Percentiles rank a stretch among this genome's conserved stretches.
These are phyloP conservation scores for Bocquillonia castaneifolia DNA, from an alignment of 441 rosid genomes.

Conservation along the genomic window DNA sequence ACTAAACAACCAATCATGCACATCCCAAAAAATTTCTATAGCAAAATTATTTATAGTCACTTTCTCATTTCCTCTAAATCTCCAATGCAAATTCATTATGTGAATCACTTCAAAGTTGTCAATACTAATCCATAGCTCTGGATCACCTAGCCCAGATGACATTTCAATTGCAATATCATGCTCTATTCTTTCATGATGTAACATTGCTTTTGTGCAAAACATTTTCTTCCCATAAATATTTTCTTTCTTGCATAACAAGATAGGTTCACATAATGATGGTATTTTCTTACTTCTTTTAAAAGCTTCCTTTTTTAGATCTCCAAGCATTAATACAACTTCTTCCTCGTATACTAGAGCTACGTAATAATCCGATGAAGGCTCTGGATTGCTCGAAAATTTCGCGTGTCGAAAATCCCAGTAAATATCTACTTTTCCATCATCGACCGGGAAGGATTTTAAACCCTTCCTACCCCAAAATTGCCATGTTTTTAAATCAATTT, in stretches of 20 bases:
- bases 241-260: constrained; percentile 68
- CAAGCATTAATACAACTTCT: constrained; percentile 48
- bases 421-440: constrained; percentile 40
- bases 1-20: constrained; percentile 75
- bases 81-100: constrained; percentile 66
- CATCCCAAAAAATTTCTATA: constrained; percentile 68
- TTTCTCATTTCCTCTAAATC: constrained; percentile 72
- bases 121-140: constrained; percentile 70
- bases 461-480: constrained; percentile 77
- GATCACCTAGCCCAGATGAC: constrained; percentile 52
- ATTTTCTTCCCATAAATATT: constrained; percentile 54
- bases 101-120: constrained; percentile 48
- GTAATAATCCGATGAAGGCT: constrained; percentile 60
- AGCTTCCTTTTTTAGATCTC: constrained; percentile 59
- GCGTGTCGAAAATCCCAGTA: constrained; percentile 75
- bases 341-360: constrained; percentile 50
- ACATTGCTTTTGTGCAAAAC: constrained; percentile 48
- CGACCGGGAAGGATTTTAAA: constrained; percentile 49
- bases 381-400: constrained; percentile 51
- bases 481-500: constrained; percentile 61
- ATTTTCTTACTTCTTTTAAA: constrained; percentile 48
- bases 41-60: constrained; percentile 36
- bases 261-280: constrained; percentile 43
- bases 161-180: constrained; percentile 59
- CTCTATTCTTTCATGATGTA: constrained; percentile 37